Evolutionary conservation across 2,329 filamentous ascomycete species (phyloP).

Genomic region (Cercospora canescens): DNA sequence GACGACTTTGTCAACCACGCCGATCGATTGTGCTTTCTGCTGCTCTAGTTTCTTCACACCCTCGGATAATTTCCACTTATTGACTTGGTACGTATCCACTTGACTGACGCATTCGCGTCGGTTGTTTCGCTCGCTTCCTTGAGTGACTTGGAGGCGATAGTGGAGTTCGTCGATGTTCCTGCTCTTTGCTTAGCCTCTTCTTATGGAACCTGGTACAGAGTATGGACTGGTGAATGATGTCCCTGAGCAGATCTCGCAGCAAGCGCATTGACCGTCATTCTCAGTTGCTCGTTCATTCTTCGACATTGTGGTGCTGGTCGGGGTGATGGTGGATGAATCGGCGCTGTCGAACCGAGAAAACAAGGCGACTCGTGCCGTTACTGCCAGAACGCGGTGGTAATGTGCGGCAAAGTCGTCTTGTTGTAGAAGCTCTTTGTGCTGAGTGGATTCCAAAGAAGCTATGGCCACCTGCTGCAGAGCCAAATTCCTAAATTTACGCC

Average conservation of each 20-base stretch:
- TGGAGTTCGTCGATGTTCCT: neutral
- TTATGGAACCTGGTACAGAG: neutral
- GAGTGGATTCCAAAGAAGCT: neutral
- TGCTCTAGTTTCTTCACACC: neutral
- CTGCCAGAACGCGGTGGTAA: neutral
- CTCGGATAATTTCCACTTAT: neutral
- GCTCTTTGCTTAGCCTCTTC: neutral
- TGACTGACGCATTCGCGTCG: neutral
- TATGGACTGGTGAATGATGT: neutral
- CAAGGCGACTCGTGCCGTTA: neutral
- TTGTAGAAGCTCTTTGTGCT: neutral
- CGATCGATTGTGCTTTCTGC: neutral
- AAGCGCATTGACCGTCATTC: neutral
- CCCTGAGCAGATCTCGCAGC: neutral
- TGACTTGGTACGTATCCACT: neutral
- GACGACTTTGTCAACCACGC: neutral
- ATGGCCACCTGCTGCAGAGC: neutral
- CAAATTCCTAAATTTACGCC: neutral
- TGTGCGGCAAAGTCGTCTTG: neutral
- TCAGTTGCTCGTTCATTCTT: neutral
- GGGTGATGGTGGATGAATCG: neutral
- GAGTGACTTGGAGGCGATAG: neutral
- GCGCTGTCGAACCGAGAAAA: neutral
- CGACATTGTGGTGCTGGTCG: neutral
- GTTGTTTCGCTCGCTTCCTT: neutral